Conservation (phyloP, 2,329 filamentous ascomycete genomes). For the Phaeosphaeria sp. region DNA sequence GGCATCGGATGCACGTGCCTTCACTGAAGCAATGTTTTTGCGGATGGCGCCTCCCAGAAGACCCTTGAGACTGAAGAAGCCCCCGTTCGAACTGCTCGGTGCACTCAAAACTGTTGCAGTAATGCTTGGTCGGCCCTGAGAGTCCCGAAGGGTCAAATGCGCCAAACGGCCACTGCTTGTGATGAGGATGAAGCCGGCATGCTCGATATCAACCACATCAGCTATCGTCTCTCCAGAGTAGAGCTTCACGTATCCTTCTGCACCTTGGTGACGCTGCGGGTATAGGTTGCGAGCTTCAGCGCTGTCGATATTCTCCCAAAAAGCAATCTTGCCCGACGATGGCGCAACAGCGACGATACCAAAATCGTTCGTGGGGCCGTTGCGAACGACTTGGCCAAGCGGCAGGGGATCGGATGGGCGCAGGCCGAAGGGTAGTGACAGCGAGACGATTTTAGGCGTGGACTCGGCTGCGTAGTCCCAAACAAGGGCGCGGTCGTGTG, state of each 20-base stretch:
- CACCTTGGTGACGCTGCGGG: constrained; percentile 78
- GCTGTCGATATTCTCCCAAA: constrained; percentile 94
- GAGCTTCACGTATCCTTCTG: constrained; percentile 78
- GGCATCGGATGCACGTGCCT: constrained; percentile 72
- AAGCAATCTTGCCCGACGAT: constrained; percentile 81
- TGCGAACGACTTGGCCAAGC: constrained; percentile 80
- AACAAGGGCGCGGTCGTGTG: constrained; percentile 80
- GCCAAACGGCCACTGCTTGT: constrained; percentile 87
- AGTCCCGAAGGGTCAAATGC: constrained; percentile 84
- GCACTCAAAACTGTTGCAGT: constrained; percentile 76
- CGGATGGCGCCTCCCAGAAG: constrained; percentile 74
- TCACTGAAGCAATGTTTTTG: constrained; percentile 81
- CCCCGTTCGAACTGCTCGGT: constrained; percentile 63
- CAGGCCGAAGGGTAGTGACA: constrained; percentile 77
- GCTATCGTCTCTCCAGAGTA: constrained; percentile 79
- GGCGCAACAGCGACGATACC: constrained; percentile 88
- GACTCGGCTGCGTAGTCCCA: constrained; percentile 79
- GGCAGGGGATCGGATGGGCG: constrained; percentile 76
- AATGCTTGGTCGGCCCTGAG: constrained; percentile 83
- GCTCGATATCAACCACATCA: constrained; percentile 82
- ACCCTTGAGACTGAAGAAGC: constrained; percentile 82
- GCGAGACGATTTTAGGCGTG: constrained; percentile 73
- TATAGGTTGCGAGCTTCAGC: constrained; percentile 84
- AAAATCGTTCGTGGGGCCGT: constrained; percentile 78
- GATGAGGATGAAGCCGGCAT: constrained; percentile 82